phyloP scores from a whole-genome alignment of 306 rosid species.

The Cucumis cinereus region DNA sequence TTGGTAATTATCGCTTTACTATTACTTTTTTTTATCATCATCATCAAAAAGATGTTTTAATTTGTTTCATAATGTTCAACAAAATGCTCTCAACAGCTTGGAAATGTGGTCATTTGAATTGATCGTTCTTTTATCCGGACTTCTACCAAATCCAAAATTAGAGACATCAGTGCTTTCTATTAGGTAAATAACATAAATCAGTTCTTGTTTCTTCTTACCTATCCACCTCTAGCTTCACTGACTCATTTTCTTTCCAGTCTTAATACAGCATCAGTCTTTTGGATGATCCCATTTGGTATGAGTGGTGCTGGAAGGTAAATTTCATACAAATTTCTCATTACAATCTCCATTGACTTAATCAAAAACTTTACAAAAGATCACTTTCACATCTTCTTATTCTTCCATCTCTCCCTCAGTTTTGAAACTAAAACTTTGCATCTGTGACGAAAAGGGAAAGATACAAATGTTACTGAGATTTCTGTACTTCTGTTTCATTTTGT shows the following conservation, averaged over 20 bases:
- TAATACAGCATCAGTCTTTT: conserved; percentile 41
- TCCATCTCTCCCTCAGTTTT: not conserved
- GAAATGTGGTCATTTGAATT: conserved; percentile 56
- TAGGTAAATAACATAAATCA: conserved; percentile 23
- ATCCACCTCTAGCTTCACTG: not conserved
- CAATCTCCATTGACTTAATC: not conserved
- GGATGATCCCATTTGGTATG: conserved; percentile 76
- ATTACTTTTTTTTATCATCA: not conserved
- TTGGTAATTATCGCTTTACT: conserved; percentile 36
- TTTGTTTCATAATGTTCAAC: not conserved
- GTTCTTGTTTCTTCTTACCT: not conserved
- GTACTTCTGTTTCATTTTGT: not conserved
- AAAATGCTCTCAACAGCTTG: conserved; percentile 26
- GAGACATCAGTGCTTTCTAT: conserved; percentile 60
- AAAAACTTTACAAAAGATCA: not conserved
- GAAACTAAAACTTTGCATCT: not conserved
- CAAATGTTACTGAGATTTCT: not conserved
- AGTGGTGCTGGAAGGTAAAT: conserved; percentile 62
- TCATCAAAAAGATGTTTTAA: not conserved
- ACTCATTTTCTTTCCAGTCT: conserved; percentile 25
- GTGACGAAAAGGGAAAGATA: not conserved
- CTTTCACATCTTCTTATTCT: not conserved
- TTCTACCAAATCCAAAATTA: conserved; percentile 53
- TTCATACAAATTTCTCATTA: not conserved
- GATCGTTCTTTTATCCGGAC: conserved; percentile 56